A percentile compares a stretch with the other conserved stretches of the same genome.
Evolutionary conservation across 2,329 filamentous ascomycete species (phyloP).

Genomic region (Raffaelea deltoideospora): DNA sequence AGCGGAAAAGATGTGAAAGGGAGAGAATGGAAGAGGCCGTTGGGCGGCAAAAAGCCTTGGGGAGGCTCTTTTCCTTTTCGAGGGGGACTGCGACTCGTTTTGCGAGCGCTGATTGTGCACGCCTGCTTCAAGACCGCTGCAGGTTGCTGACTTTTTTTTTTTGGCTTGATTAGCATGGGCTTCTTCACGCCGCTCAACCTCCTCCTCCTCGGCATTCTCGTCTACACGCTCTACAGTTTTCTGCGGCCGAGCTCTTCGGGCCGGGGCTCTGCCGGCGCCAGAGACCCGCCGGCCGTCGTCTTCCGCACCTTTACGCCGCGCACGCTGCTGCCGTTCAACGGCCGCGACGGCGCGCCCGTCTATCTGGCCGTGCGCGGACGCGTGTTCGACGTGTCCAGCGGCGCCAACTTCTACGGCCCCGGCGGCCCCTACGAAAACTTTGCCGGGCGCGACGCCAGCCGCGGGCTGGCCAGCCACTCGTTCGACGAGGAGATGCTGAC

Average conservation of each 20-base stretch:
- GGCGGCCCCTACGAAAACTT: constrained; percentile 94
- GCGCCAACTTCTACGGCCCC: constrained; percentile 90
- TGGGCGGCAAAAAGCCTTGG: too few species aligned
- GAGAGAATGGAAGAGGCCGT: too few species aligned
- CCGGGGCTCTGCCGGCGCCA: constrained; percentile 31
- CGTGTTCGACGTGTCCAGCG: constrained; percentile 78
- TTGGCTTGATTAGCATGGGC: constrained; percentile 17
- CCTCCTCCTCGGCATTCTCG: constrained; percentile 38
- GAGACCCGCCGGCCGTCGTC: constrained; percentile 40
- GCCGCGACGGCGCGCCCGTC: constrained; percentile 56
- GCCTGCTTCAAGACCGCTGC: too few species aligned
- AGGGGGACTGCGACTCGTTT: too few species aligned
- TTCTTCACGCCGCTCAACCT: constrained; percentile 48
- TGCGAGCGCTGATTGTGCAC: too few species aligned
- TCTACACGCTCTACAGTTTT: constrained; percentile 43
- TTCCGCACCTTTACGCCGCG: constrained; percentile 60
- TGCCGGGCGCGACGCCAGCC: constrained; percentile 76
- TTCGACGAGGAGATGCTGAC: constrained; percentile 96
- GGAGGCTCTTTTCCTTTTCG: too few species aligned
- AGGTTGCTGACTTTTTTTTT: too few species aligned
- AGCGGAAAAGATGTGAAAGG: too few species aligned
- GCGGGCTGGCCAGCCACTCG: constrained; percentile 77
- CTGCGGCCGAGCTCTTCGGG: constrained; percentile 32
- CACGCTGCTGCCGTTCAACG: constrained; percentile 77
- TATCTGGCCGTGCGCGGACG: constrained; percentile 83